Evolutionary conservation across 2,329 filamentous ascomycete genomes (phyloP), one percentile per base, ranked within the genome.

Genomic region (Harringtonia lauricola): DNA sequence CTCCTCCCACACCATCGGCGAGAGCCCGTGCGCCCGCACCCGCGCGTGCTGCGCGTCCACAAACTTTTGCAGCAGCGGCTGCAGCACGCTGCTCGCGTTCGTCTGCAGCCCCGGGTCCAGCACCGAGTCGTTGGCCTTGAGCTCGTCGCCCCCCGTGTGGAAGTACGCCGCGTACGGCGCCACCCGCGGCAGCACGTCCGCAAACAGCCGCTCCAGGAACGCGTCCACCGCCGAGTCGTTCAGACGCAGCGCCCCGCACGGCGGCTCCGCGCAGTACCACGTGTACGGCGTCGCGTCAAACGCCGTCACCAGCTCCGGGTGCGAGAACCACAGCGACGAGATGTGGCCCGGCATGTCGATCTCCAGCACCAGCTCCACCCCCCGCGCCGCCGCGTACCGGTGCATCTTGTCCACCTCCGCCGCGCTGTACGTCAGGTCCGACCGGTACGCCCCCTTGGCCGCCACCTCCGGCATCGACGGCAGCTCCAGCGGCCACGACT

Each of bases 61-160:
- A 57, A 94, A 87, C 45, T 72, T 76, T 58, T 94, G 86, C 58
- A 95, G 72, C 19, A 92, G 70, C 2, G 87, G 85, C 55, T 76
- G 72, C 31, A 94, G 66, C 14, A 90, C 71, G 1, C 66, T 61
- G 0, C 70, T 65, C 43, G 79, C 66, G 57, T 83, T 86, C 28
- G 80, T 83, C 7, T 70, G 61, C 31, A 94, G 78, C 1, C 76
- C 83, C 5, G 81, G 75, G 57, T 94, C 87, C 12, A 90, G 72
- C 34, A 67, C 67, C 56, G 86, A 89, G 42, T 81, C 76, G 54
- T 89, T 81, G 48, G 70, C 70, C 61, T 92, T 90, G 48, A 94
- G 78, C 65, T 94, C 88, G 55, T 94, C 88, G 43, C 88, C 88
- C 36, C 88, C 88, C 1, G 84, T 84, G 64, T 94, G 87, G 67